Base-by-base conservation (phyloP, 805 yeast species). In the Tetrapisispora iriomotensis region DNA sequence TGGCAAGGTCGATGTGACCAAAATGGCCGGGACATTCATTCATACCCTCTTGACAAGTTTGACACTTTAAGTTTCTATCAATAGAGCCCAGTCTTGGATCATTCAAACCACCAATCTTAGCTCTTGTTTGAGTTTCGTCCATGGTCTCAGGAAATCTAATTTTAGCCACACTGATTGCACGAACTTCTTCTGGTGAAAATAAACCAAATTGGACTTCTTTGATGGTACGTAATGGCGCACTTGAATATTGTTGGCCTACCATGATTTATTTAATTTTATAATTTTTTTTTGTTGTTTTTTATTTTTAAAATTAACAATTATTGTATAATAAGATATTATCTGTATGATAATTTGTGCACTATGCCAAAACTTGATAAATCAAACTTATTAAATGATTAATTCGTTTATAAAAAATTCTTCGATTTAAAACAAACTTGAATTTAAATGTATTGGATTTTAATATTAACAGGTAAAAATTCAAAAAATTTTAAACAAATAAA, bases 21-120 rank as follows among this genome's bases (percentile, higher is more conserved):
- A 92, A 92, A 68, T 92, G 99, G 44, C 99, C 99, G 0, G 97
- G 97, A 66, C 99, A 92, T 62, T 92, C 97, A 44, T 90, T 85
- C 96, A 92, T 92, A 53, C 90, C 96, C 64, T 92, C 99, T 55
- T 96, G 94, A 72, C 99, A 92, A 19, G 99, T 92, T 70, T 90
- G 97, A 72, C 99, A 92, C 68, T 85, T 86, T 72, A 83, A 84
- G 61, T 88, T 90, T 62, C 98, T 80, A 65, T 92, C 99, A 53
- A 92, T 88, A 4, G 96, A 83, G 37, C 99, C 99, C 45, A 92
- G 71, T 54, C 97, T 79, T 44, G 98, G 97, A 62, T 94, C 98
- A 60, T 88, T 90, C 46, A 92, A 70, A 44, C 99, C 99, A 47
- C 96, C 96, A 49, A 87, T 88, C 61, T 96, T 79, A 35, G 97